phyloP scores from a whole-genome alignment of 768 basidiomycete genomes.

The Mycena crocata region DNA sequence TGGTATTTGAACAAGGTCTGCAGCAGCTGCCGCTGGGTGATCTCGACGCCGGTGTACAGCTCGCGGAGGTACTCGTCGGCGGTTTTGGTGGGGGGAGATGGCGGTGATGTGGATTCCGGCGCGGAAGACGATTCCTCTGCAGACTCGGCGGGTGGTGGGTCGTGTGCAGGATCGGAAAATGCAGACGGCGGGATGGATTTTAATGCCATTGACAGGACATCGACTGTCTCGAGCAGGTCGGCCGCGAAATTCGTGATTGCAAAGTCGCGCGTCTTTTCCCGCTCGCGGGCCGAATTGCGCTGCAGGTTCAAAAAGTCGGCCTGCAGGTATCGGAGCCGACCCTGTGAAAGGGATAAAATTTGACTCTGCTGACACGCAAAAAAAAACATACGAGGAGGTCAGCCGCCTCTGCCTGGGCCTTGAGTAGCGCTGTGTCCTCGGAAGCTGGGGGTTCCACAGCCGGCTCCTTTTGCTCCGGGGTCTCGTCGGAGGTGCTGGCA shows the following conservation, averaged over 20 bases:
- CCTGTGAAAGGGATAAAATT: constrained; percentile 55
- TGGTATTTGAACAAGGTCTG: constrained; percentile 94
- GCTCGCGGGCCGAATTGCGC: constrained; percentile 90
- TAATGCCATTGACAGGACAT: constrained; percentile 88
- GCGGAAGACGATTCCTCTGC: constrained; percentile 47
- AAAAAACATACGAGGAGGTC: constrained; percentile 78
- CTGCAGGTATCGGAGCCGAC: constrained; percentile 89
- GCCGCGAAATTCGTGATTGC: constrained; percentile 92
- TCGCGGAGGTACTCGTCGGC: constrained; percentile 71
- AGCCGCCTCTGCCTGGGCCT: constrained; percentile 83
- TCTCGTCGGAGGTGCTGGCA: too few relatives aligned
- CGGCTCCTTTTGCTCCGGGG: constrained; percentile 16
- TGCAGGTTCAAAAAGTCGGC: constrained; percentile 97
- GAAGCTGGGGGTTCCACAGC: constrained; percentile 39
- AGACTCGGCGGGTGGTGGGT: constrained; percentile 43
- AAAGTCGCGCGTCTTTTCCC: constrained; percentile 92
- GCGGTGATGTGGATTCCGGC: constrained; percentile 37
- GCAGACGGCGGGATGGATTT: constrained; percentile 76
- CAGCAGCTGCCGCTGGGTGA: constrained; percentile 91
- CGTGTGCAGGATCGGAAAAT: constrained; percentile 43
- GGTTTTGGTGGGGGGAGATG: constrained; percentile 59
- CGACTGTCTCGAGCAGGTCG: constrained; percentile 91
- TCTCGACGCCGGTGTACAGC: constrained; percentile 87
- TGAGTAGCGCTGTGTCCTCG: constrained; percentile 51
- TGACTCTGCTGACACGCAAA: neutral